These are phyloP conservation scores for Neonectria sp. DNA, from an alignment of 2,329 filamentous ascomycete genomes.

Conservation along the genomic window DNA sequence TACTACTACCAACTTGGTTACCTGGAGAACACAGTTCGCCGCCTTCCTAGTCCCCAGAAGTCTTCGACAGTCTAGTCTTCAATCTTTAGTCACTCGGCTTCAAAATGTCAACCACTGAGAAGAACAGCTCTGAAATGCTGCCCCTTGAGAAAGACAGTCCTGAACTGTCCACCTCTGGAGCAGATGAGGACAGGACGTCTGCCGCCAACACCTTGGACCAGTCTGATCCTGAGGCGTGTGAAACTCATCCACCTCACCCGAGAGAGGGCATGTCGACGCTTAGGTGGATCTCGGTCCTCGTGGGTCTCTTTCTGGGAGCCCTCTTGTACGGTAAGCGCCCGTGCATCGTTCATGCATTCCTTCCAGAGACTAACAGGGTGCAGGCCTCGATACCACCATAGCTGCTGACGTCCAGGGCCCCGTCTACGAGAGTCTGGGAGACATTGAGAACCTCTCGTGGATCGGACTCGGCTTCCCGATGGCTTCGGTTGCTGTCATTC, in stretches of 20 bases:
- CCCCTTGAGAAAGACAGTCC: neutral
- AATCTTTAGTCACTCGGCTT: neutral
- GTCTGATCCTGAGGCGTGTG: neutral
- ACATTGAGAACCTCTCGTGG: constrained; percentile 16
- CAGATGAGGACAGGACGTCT: neutral
- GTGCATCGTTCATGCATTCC: neutral
- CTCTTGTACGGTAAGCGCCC: constrained; percentile 5
- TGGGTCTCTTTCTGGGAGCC: neutral
- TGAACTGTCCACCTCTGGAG: neutral
- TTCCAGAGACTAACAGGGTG: neutral
- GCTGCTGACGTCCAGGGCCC: constrained; percentile 13
- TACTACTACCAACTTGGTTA: neutral
- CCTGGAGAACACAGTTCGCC: too few relatives aligned
- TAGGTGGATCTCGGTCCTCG: neutral
- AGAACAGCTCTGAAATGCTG: neutral
- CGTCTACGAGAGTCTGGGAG: constrained; percentile 5
- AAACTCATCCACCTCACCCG: neutral
- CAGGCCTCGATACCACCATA: constrained; percentile 12
- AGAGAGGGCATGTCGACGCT: neutral
- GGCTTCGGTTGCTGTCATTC: constrained; percentile 16
- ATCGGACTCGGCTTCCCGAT: constrained; percentile 15
- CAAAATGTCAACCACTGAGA: constrained; percentile 2
- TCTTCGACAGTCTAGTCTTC: neutral
- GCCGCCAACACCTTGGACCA: neutral
- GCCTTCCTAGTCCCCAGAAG: too few relatives aligned